These are phyloP conservation scores for Friedmanniomyces simplex DNA, from an alignment of 495 filamentous ascomycete species.

Conservation along the genomic window DNA sequence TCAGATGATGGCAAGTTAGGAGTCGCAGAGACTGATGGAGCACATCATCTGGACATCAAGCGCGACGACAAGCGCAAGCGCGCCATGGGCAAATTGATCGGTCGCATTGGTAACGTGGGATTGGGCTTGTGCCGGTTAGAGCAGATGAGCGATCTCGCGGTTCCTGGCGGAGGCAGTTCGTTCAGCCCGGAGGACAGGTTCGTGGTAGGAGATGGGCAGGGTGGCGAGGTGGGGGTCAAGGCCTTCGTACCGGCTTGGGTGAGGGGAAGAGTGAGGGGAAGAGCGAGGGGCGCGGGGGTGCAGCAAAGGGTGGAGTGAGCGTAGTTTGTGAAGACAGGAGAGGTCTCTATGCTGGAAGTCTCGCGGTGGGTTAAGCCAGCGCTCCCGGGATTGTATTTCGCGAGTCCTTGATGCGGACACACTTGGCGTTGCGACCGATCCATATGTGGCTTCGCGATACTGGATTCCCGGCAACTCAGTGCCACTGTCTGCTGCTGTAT, in stretches of 20 bases:
- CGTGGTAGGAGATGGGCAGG: slow-evolving; percentile 33
- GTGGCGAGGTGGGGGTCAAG: slow-evolving; percentile 51
- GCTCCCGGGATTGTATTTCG: too few relatives aligned
- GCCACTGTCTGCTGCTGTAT: too few relatives aligned
- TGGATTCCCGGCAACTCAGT: background rate
- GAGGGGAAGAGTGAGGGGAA: slow-evolving; percentile 19
- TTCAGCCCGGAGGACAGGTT: slow-evolving; percentile 47
- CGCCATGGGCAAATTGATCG: slow-evolving; percentile 66
- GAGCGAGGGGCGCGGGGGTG: slow-evolving; percentile 11
- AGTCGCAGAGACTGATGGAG: background rate
- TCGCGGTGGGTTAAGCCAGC: too few relatives aligned
- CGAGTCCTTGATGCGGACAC: background rate
- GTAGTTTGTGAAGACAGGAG: background rate
- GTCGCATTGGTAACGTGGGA: slow-evolving; percentile 71
- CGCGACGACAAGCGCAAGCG: slow-evolving; percentile 41
- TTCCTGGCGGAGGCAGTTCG: slow-evolving; percentile 51
- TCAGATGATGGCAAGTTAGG: background rate
- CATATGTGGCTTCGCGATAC: too few relatives aligned
- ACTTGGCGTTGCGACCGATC: too few relatives aligned
- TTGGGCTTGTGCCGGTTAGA: slow-evolving; percentile 82
- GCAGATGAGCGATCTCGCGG: slow-evolving; percentile 66
- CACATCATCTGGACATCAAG: slow-evolving; percentile 22
- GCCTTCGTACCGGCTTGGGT: slow-evolving; percentile 81
- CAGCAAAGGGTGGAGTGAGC: slow-evolving; percentile 21
- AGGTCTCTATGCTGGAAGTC: too few relatives aligned